Evolutionary conservation across 176 grass and related monocot genomes (phyloP), one percentile per base, ranked within the genome.

Genomic region (Eragrostis nindensis): DNA sequence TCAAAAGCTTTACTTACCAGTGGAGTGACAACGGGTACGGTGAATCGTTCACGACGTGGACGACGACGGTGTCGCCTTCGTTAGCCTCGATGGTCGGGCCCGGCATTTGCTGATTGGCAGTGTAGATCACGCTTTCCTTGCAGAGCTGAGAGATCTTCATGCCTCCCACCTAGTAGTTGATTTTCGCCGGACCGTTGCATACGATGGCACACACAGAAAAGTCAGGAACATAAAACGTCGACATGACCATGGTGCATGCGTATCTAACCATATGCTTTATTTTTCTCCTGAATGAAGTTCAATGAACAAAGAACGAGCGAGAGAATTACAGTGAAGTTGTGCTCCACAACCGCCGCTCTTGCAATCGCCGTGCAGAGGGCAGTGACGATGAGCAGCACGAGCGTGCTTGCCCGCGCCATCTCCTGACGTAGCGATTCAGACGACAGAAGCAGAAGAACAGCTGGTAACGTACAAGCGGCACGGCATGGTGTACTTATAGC

Each of bases 311-410:
- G 2, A n/a, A 15, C 0, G 12, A 8, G 53, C 44, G 43, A 29
- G n/a, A 29, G 12, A 17, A n/a, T 81, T 82, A 87, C 85, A 21
- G 62, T 26, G 79, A 87, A 82, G 36, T 56, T 82, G 85, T 82
- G 73, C 38, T 87, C 46, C 66, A 87, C 79, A 57, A 82, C 73
- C 0, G 85, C 79, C 14, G 45, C 79, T 26, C 45, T n/a, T 4
- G 85, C 79, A 67, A 30, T 24, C 25, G 56, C 25, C 25, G 46
- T 3, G 73, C 56, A 82, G 38, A 82, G 57, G 41, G 73, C 66
- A 10, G 75, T 54, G 11, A 82, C 1, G 65, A 82, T 10, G 55
- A 59, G 65, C 55, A 60, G 64, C 32, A 53, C 24, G 64, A 82
- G 22, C 85, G 38, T 54, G 38, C 72, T 18, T 11, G 71, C 53